Evolutionary conservation across 2,329 filamentous ascomycete species (phyloP).

Genomic region (Penicillium sp.): DNA sequence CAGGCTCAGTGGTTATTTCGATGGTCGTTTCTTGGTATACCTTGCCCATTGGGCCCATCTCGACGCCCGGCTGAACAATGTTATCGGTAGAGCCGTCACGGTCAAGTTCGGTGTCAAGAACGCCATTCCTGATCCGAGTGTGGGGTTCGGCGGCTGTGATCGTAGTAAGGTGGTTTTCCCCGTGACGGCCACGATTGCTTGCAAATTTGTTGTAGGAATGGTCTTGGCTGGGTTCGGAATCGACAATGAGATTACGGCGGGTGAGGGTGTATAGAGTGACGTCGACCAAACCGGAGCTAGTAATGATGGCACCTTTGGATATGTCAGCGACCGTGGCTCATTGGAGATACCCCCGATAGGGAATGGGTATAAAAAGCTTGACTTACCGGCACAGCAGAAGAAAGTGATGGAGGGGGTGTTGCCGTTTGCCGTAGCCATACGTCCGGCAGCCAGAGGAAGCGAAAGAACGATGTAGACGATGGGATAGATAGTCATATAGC

Average conservation of each 20-base stretch:
- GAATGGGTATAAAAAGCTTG: not conserved
- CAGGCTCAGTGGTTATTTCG: constrained; percentile 48
- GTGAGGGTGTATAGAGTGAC: constrained; percentile 65
- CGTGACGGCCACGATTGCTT: constrained; percentile 36
- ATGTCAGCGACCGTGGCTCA: constrained; percentile 8
- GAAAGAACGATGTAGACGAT: constrained; percentile 66
- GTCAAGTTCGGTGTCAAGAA: constrained; percentile 32
- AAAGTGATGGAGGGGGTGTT: constrained; percentile 46
- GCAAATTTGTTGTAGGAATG: constrained; percentile 42
- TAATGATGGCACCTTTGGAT: constrained; percentile 56
- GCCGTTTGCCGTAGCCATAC: constrained; percentile 50
- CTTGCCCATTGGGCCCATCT: constrained; percentile 44
- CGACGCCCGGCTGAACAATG: constrained; percentile 46
- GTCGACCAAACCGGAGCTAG: constrained; percentile 65
- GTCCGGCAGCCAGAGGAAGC: constrained; percentile 64
- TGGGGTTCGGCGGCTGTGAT: constrained; percentile 40
- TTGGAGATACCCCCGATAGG: not conserved
- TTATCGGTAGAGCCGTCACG: constrained; percentile 56
- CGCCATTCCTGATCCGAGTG: constrained; percentile 22
- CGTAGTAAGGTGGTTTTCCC: constrained; percentile 41
- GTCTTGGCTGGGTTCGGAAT: constrained; percentile 53
- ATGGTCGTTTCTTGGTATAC: constrained; percentile 55
- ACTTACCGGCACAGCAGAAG: constrained; percentile 56
- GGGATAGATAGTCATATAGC: constrained; percentile 56
- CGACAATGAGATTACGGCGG: constrained; percentile 60